Base-by-base conservation (phyloP, 148 eudicot species). In the Vaccinium macrocarpon region DNA sequence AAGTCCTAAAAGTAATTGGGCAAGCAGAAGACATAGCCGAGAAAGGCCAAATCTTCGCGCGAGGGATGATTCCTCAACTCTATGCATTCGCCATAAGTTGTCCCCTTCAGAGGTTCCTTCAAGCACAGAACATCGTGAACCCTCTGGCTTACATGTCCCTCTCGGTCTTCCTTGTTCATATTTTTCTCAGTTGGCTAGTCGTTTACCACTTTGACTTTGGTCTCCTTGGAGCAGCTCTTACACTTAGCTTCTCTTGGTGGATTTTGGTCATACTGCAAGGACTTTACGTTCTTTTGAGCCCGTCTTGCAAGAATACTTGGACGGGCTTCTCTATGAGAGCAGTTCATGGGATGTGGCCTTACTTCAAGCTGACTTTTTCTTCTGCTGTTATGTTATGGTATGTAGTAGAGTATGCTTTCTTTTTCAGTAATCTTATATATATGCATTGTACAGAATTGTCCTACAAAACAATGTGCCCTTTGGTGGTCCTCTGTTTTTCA, bases 91-190 rank as follows among this genome's bases (percentile, higher is more conserved):
- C 93, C 0, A 89, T 92, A 51, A 85, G 87, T 13, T 92, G 91
- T 61, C 93, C 95, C 0, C 78, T 88, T 86, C 88, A 88, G 57
- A 88, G 92, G 83, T 90, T 91, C 70, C 92, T 91, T 1, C 91
- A 90, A 62, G 91, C 94, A 6, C 93, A 92, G 79, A 92, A 92
- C 82, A 89, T 92, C 29, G 94, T 92, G 29, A 92, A 92, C 87
- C 94, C 94, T 53, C 72, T 92, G 56, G 94, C 94, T 2, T 90
- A 83, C 79, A 90, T 92, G 77, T 86, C 94, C 4, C 83, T 88
- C 25, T 89, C 86, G 61, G 93, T 90, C 11, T 89, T 92, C 57
- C 55, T 85, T 4, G 9, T 92, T 6, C 94, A 92, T 72, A 80
- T 81, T 48, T 80, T 90, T 4, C 75, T 91, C 21, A 82, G 90